phyloP scores from a whole-genome alignment of 1,284 basidiomycete species.

The Trametes versicolor region DNA sequence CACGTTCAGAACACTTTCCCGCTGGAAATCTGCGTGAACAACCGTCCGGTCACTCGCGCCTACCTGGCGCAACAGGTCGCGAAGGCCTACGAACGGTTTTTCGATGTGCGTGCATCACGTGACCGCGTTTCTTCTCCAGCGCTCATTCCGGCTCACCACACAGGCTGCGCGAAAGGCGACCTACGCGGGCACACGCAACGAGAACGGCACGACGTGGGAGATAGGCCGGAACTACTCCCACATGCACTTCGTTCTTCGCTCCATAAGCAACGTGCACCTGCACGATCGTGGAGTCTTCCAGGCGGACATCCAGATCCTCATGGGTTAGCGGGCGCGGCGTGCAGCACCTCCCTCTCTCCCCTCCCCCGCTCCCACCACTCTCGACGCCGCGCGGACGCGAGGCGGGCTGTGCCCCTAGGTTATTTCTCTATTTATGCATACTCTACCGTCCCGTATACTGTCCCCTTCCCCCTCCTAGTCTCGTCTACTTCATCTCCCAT shows the following conservation, averaged over 20 bases:
- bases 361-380: too few relatives aligned
- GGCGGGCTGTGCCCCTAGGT: slow-evolving; percentile 20
- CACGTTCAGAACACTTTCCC: neutral
- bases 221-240: neutral
- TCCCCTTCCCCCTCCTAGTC: neutral
- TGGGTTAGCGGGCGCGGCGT: neutral
- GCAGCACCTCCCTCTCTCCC: too few relatives aligned
- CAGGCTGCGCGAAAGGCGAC: neutral
- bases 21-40: neutral
- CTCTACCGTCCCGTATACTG: slow-evolving; percentile 5
- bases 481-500: neutral
- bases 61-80: slow-evolving; percentile 1
- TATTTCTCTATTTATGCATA: slow-evolving; percentile 23
- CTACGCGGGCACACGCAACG: neutral
- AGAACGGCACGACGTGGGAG: slow-evolving; percentile 11
- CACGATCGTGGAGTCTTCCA: slow-evolving; percentile 21
- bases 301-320: slow-evolving; percentile 16
- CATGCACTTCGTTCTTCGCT: slow-evolving; percentile 5
- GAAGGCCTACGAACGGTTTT: slow-evolving; percentile 7
- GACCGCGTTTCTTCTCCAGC: slow-evolving; percentile 7
- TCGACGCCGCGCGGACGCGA: neutral
- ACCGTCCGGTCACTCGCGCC: neutral
- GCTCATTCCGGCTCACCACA: neutral
- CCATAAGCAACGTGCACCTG: slow-evolving; percentile 9
- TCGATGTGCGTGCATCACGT: slow-evolving; percentile 17